Evolutionary conservation across 768 basidiomycete species (phyloP).

Genomic region (Gautieria morchelliformis): DNA sequence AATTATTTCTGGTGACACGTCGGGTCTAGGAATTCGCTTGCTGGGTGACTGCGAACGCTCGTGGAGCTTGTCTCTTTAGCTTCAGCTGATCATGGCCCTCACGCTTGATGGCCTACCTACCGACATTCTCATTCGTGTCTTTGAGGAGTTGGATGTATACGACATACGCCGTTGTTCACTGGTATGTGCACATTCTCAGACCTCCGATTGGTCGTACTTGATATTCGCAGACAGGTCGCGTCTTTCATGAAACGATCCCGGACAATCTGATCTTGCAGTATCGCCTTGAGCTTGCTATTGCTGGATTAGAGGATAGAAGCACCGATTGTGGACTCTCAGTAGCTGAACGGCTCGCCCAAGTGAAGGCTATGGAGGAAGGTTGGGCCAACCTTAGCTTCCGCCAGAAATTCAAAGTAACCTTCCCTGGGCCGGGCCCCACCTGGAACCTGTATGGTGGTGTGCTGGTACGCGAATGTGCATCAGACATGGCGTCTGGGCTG

Average conservation of each 20-base stretch:
- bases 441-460: conserved; percentile 56
- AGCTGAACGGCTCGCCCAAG: neutral
- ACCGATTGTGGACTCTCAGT: too few relatives aligned
- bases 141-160: neutral
- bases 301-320: neutral
- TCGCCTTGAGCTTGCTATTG: neutral
- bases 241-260: too few relatives aligned
- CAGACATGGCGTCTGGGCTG: conserved; percentile 16
- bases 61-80: too few relatives aligned
- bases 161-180: neutral
- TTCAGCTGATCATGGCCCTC: too few relatives aligned
- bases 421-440: conserved; percentile 24
- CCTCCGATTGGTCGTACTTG: too few relatives aligned
- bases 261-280: neutral
- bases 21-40: too few relatives aligned
- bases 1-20: too few relatives aligned
- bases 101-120: neutral
- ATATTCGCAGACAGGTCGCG: neutral
- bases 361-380: neutral
- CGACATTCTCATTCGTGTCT: neutral
- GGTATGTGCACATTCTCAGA: too few relatives aligned
- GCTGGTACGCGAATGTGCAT: conserved; percentile 31
- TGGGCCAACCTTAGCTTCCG: too few relatives aligned
- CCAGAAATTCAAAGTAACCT: neutral
- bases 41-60: too few relatives aligned